Evolutionary conservation across 768 basidiomycete species (phyloP).

Genomic region (Panellus pusillus): DNA sequence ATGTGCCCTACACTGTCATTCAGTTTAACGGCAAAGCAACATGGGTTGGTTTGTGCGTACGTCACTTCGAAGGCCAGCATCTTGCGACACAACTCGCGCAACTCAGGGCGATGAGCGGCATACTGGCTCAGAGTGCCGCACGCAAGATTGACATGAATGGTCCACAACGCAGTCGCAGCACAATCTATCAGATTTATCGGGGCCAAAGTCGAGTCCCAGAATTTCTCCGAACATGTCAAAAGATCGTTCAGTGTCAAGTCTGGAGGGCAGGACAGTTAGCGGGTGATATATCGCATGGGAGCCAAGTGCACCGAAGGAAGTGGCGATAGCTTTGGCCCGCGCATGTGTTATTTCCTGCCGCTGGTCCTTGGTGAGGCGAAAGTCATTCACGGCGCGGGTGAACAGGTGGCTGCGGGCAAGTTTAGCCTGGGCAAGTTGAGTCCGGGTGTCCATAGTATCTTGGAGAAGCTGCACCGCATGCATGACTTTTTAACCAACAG

Average conservation of each 20-base stretch:
- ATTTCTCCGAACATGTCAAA: slow-evolving; percentile 29
- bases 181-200: slow-evolving; percentile 32
- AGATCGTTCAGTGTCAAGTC: slow-evolving; percentile 32
- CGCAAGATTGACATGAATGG: slow-evolving; percentile 36
- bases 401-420: slow-evolving; percentile 1
- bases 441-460: too few species aligned
- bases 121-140: slow-evolving; percentile 34
- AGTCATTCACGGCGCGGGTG: slow-evolving; percentile 1
- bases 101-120: slow-evolving; percentile 23
- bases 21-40: background rate
- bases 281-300: background rate
- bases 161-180: slow-evolving; percentile 30
- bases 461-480: too few species aligned
- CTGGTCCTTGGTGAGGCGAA: slow-evolving; percentile 2
- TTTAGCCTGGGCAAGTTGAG: background rate
- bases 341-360: slow-evolving; percentile 19
- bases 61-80: slow-evolving; percentile 27
- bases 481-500: too few species aligned
- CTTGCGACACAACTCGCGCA: slow-evolving; percentile 24
- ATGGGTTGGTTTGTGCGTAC: slow-evolving; percentile 15
- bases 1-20: slow-evolving; percentile 22
- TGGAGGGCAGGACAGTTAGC: slow-evolving; percentile 13
- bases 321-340: slow-evolving; percentile 22
- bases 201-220: slow-evolving; percentile 34
- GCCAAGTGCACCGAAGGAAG: slow-evolving; percentile 21